Conservation (phyloP, 208 protist species). For the Strigomonas culicis region DNA sequence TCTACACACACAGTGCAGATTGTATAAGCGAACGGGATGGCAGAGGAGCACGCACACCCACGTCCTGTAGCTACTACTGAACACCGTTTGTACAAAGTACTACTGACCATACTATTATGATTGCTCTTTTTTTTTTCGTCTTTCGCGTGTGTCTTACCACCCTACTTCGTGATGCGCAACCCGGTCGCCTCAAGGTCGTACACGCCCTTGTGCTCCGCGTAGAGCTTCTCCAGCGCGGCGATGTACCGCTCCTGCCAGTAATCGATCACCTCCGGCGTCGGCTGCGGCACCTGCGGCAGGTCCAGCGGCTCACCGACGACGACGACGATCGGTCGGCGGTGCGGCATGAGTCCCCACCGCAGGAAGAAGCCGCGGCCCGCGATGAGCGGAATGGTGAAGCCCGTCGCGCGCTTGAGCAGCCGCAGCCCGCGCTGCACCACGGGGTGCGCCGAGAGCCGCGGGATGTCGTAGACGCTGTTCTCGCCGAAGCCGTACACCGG, state of each 20-base stretch:
- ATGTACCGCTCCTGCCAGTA: slow-evolving; percentile 79
- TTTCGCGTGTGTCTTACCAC: not conserved
- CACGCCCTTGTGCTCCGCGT: slow-evolving; percentile 58
- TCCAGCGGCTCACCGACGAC: slow-evolving; percentile 77
- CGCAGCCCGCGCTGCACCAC: slow-evolving; percentile 26
- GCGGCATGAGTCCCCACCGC: slow-evolving; percentile 59
- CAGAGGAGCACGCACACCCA: not conserved
- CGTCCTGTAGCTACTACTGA: too few species aligned
- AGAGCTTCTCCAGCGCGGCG: slow-evolving; percentile 60
- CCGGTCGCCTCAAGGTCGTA: slow-evolving; percentile 72
- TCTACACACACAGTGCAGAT: not conserved
- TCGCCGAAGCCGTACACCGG: slow-evolving; percentile 88
- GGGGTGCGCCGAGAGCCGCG: slow-evolving; percentile 23
- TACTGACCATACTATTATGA: too few species aligned
- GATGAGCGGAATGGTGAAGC: slow-evolving; percentile 70
- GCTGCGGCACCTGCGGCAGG: slow-evolving; percentile 57
- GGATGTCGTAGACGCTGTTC: slow-evolving; percentile 76
- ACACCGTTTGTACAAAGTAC: too few species aligned
- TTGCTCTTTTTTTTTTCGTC: slow-evolving; percentile 1
- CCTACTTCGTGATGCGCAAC: slow-evolving; percentile 47
- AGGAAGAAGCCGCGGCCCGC: slow-evolving; percentile 78
- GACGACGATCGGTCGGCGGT: slow-evolving; percentile 71
- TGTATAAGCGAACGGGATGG: slow-evolving; percentile 2
- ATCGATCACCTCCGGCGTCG: slow-evolving; percentile 59
- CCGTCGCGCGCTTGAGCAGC: slow-evolving; percentile 35